Percentiles rank a stretch among this genome's conserved stretches.
phyloP scores from a whole-genome alignment of 2,329 filamentous ascomycete genomes.

The Pestalotiopsis sp. region DNA sequence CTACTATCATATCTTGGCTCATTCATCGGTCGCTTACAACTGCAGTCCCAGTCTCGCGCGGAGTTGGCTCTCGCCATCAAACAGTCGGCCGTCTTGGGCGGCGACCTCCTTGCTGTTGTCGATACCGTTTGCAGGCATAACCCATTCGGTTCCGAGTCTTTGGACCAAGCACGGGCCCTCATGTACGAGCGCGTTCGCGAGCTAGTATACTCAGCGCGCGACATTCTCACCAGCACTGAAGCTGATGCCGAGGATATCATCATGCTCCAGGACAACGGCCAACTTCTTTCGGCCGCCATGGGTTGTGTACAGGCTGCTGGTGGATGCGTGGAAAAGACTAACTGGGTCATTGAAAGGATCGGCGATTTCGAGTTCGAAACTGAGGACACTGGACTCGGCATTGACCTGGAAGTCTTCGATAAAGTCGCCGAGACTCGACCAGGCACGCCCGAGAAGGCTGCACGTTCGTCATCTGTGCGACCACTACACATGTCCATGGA shows the following conservation, averaged over 20 bases:
- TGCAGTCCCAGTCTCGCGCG: constrained; percentile 87
- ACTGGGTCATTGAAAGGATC: constrained; percentile 82
- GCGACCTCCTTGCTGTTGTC: constrained; percentile 76
- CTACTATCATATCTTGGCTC: constrained; percentile 91
- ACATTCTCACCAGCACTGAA: constrained; percentile 73
- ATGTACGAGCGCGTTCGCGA: constrained; percentile 83
- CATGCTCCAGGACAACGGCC: constrained; percentile 76
- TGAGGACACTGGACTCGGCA: constrained; percentile 56
- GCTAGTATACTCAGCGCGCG: constrained; percentile 78
- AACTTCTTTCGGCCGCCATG: constrained; percentile 78
- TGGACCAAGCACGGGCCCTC: constrained; percentile 70
- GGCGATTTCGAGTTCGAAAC: constrained; percentile 90
- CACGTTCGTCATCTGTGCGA: constrained; percentile 31
- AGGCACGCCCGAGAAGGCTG: constrained; percentile 37
- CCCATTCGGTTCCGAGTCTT: constrained; percentile 64
- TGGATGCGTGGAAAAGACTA: constrained; percentile 87
- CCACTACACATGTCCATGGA: constrained; percentile 52
- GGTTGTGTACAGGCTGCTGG: constrained; percentile 88
- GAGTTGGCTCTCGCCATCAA: constrained; percentile 83
- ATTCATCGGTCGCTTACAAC: constrained; percentile 86
- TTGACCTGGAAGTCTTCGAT: constrained; percentile 58
- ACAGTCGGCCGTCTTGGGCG: constrained; percentile 81
- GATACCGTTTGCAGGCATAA: constrained; percentile 83
- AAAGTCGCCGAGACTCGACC: constrained; percentile 36
- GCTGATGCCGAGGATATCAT: constrained; percentile 77